Conservation (phyloP, 345 rosid species). For the Ceriops zippeliana region DNA sequence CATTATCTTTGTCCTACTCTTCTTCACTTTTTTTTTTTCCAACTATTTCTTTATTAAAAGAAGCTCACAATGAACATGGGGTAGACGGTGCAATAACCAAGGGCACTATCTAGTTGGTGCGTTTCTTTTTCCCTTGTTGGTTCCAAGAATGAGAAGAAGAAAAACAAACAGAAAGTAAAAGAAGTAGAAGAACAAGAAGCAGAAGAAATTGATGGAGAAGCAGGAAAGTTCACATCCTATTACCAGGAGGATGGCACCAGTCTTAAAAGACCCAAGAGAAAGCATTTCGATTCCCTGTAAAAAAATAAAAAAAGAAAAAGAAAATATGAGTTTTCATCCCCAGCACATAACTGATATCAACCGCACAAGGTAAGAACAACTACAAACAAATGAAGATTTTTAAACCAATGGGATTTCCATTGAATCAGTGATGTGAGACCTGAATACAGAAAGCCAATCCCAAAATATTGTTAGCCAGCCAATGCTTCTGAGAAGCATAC, state of each 20-base stretch:
- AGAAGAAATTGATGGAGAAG: neutral
- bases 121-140: too few relatives aligned
- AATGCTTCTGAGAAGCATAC: conserved; percentile 95
- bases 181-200: too few relatives aligned
- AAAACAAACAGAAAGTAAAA: too few relatives aligned
- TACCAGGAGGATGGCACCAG: conserved; percentile 97
- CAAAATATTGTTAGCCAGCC: conserved; percentile 93
- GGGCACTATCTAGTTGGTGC: too few relatives aligned
- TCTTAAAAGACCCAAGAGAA: conserved; percentile 94
- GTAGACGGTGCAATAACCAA: too few relatives aligned
- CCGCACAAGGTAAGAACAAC: neutral
- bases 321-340: neutral
- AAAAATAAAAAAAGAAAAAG: neutral
- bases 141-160: too few relatives aligned
- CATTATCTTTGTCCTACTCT: too few relatives aligned
- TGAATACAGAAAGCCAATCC: conserved; percentile 98
- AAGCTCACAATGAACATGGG: too few relatives aligned
- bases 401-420: neutral
- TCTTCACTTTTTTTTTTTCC: too few relatives aligned
- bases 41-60: too few relatives aligned
- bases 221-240: conserved; percentile 17
- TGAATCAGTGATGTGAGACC: conserved; percentile 43
- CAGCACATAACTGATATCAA: neutral
- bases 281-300: conserved; percentile 98
- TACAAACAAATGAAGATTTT: conserved; percentile 8